A percentile compares a stretch with the other conserved stretches of the same genome.
Conservation (phyloP, 2,329 filamentous ascomycete species). For the Myotisia sp. region DNA sequence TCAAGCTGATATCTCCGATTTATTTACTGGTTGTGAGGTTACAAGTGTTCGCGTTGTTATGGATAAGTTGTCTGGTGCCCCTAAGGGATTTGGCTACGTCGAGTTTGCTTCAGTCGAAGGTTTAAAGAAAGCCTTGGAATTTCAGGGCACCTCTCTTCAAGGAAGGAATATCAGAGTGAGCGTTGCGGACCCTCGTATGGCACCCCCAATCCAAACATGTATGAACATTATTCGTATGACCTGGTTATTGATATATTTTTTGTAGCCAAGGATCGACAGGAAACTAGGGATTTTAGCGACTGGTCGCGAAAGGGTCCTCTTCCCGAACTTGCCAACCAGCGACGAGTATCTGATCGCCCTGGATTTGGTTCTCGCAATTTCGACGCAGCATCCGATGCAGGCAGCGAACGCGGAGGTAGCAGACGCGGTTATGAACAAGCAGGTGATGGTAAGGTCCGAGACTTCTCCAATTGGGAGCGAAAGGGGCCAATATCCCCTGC, state of each 20-base stretch:
- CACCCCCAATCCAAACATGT: conserved; percentile 8
- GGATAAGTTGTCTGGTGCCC: conserved; percentile 82
- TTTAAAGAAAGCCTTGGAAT: conserved; percentile 73
- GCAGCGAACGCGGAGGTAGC: conserved; percentile 51
- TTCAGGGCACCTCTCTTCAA: conserved; percentile 71
- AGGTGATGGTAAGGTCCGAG: conserved; percentile 59
- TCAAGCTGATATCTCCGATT: conserved; percentile 64
- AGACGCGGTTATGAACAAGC: conserved; percentile 50
- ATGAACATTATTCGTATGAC: too few species aligned
- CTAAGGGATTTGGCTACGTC: conserved; percentile 96
- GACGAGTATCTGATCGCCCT: conserved; percentile 40
- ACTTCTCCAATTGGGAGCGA: conserved; percentile 86
- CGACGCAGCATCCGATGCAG: conserved; percentile 40
- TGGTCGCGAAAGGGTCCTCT: conserved; percentile 91
- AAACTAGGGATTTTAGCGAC: conserved; percentile 68
- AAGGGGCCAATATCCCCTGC: conserved; percentile 75
- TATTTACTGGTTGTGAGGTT: conserved; percentile 73
- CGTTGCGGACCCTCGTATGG: conserved; percentile 93
- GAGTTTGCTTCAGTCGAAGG: conserved; percentile 82
- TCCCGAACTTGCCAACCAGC: conserved; percentile 51
- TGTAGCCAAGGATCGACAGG: conserved; percentile 71
- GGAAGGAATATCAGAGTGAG: conserved; percentile 84
- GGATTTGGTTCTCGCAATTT: conserved; percentile 41
- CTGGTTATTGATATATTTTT: too few species aligned
- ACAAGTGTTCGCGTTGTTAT: conserved; percentile 91